Base-by-base conservation (phyloP, 2,329 filamentous ascomycete genomes). In the Fusarium illudens region DNA sequence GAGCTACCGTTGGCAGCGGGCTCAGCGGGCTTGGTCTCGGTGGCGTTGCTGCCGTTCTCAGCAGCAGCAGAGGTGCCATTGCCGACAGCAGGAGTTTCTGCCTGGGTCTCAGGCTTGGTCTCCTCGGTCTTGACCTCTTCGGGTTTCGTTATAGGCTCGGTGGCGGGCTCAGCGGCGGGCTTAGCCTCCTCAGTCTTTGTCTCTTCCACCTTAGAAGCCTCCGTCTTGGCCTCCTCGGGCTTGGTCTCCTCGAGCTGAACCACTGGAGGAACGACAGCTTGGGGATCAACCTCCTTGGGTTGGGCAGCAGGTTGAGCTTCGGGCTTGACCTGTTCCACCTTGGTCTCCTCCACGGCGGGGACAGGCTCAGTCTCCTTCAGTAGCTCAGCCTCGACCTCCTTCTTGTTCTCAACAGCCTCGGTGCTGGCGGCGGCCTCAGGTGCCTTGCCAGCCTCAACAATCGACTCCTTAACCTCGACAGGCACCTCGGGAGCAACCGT, bases 321-420 rank as follows among this genome's bases (percentile, higher is more conserved):
- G 15, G 39, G 44, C 44, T 29, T 49, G n/a, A 27, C 13, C 39
- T 55, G 59, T 15, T 56, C 33, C 10, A 96, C 83, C 80, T 96
- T 91, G 30, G 87, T 78, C 81, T 96, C 93, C 7, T 50, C 93
- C 1, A 61, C 52, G 34, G 67, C 63, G 48, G 71, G 65, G 39
- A 57, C 56, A 54, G 75, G 75, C 76, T 85, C 81, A 61, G 89
- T 84, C 77, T 91, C 87, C 69, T 88, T 84, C 53, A 94, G 82
- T 11, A 96, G 83, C 80, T 97, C 91, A 30, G 87, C 79, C 81
- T 96, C 93, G 9, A 94, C 84, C 11, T 83, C 84, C 77, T 87
- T 88, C 86, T 96, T 96, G 73, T 94, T 91, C 64, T 86, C 81
- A 4, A 96, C 91, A 25, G 90, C 91, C 63, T 85, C 84, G 2